Conservation (phyloP, 2,329 filamentous ascomycete genomes). For the Ceratocystis huliohia region DNA sequence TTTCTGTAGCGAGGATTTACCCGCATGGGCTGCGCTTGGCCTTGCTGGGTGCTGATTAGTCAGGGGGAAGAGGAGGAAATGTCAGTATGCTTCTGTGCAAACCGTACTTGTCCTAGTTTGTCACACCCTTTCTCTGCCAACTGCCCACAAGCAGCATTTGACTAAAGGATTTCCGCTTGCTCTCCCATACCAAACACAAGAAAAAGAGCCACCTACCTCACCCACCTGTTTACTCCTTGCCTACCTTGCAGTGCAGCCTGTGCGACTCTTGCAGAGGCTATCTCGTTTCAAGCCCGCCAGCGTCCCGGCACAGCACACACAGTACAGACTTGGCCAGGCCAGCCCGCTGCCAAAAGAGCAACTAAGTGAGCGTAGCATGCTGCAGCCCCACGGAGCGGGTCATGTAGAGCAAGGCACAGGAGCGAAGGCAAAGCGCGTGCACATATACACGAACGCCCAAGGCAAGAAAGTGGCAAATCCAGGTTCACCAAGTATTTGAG, state of each 20-base stretch:
- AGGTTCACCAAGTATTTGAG: background rate
- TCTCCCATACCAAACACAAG: too few relatives aligned
- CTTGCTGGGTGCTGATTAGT: background rate
- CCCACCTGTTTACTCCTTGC: background rate
- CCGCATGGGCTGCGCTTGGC: background rate
- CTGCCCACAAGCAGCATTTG: too few relatives aligned
- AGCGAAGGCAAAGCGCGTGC: background rate
- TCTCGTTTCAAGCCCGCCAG: background rate
- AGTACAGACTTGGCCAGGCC: background rate
- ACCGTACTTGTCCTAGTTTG: too few relatives aligned
- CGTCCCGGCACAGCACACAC: background rate
- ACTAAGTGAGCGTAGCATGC: too few relatives aligned
- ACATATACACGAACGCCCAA: background rate
- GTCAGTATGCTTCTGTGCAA: too few relatives aligned
- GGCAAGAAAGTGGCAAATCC: background rate
- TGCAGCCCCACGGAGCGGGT: background rate
- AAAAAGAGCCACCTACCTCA: background rate
- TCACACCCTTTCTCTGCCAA: too few relatives aligned
- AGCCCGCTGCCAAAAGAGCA: too few relatives aligned
- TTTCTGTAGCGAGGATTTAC: conserved; percentile 16
- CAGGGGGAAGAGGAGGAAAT: background rate
- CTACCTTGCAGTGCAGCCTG: background rate
- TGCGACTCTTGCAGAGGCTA: background rate
- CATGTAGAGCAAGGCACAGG: background rate
- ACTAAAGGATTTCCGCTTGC: too few relatives aligned